Evolutionary conservation across 2,329 filamentous ascomycete genomes (phyloP).

Genomic region (Juglanconis juglandina): DNA sequence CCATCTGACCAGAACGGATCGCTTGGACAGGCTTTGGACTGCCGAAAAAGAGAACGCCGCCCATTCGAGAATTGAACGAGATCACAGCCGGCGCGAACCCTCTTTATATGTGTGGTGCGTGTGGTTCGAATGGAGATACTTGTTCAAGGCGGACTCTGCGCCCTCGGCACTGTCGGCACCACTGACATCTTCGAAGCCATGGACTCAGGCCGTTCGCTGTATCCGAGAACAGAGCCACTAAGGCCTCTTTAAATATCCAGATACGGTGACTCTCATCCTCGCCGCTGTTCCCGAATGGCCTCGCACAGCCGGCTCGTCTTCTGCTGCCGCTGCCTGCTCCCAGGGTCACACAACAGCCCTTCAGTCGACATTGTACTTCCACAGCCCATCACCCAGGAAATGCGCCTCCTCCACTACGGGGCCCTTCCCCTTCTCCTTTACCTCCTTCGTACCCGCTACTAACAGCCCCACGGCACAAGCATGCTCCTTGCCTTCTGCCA

Average conservation of each 20-base stretch:
- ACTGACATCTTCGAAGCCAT: not conserved
- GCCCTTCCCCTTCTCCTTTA: slow-evolving; percentile 91
- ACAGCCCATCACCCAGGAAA: slow-evolving; percentile 90
- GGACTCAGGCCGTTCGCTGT: not conserved
- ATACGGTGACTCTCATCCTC: not conserved
- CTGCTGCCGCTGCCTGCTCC: not conserved
- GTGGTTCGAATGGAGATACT: too few relatives aligned
- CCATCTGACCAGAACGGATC: too few relatives aligned
- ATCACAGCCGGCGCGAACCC: too few relatives aligned
- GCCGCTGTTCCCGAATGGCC: too few relatives aligned
- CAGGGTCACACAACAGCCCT: not conserved
- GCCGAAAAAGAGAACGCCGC: too few relatives aligned
- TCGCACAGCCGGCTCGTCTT: not conserved
- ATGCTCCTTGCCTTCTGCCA: slow-evolving; percentile 89
- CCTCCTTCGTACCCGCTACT: slow-evolving; percentile 82
- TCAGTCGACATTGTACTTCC: slow-evolving; percentile 63
- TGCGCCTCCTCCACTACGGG: slow-evolving; percentile 91
- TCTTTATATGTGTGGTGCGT: too few relatives aligned
- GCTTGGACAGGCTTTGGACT: too few relatives aligned
- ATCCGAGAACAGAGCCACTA: not conserved
- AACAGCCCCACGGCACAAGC: slow-evolving; percentile 84
- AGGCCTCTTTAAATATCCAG: too few relatives aligned
- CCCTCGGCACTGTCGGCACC: too few relatives aligned
- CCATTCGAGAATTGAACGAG: too few relatives aligned
- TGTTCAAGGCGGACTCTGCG: too few relatives aligned